These are phyloP conservation scores for Phaeosphaeriaceae sp. DNA, from an alignment of 2,329 filamentous ascomycete species.

Conservation along the genomic window DNA sequence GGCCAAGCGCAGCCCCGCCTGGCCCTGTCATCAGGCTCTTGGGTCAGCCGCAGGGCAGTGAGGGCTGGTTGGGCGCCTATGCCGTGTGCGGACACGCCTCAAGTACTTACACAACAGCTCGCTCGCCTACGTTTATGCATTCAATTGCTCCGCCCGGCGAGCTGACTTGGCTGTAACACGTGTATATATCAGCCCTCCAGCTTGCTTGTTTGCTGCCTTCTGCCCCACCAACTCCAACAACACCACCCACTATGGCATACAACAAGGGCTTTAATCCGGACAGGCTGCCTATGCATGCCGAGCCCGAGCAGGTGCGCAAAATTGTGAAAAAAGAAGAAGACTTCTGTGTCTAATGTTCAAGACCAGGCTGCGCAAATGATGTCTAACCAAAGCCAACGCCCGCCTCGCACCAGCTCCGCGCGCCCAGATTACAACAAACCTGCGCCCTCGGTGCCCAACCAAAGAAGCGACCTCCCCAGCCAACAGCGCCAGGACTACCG, in stretches of 20 bases:
- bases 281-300: constrained; percentile 87
- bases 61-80: constrained; percentile 34
- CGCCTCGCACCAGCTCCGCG: constrained; percentile 43
- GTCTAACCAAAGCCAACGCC: constrained; percentile 30
- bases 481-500: constrained; percentile 24
- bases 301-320: constrained; percentile 71
- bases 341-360: background rate
- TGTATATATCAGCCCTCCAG: constrained; percentile 21
- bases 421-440: constrained; percentile 55
- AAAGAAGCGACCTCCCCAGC: constrained; percentile 24
- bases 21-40: background rate
- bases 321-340: background rate
- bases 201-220: constrained; percentile 6
- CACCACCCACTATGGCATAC: constrained; percentile 76
- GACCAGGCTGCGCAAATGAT: constrained; percentile 53
- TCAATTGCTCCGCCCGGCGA: constrained; percentile 3
- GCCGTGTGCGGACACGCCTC: constrained; percentile 11
- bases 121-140: constrained; percentile 4
- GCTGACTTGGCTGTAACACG: constrained; percentile 19
- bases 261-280: constrained; percentile 93
- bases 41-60: constrained; percentile 38
- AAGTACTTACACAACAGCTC: constrained; percentile 7
- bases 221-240: constrained; percentile 8
- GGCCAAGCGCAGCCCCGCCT: constrained; percentile 30
- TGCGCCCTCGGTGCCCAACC: constrained; percentile 40